These are phyloP conservation scores for Aureobasidium pullulans DNA, from an alignment of 2,329 filamentous ascomycete species.

Conservation along the genomic window DNA sequence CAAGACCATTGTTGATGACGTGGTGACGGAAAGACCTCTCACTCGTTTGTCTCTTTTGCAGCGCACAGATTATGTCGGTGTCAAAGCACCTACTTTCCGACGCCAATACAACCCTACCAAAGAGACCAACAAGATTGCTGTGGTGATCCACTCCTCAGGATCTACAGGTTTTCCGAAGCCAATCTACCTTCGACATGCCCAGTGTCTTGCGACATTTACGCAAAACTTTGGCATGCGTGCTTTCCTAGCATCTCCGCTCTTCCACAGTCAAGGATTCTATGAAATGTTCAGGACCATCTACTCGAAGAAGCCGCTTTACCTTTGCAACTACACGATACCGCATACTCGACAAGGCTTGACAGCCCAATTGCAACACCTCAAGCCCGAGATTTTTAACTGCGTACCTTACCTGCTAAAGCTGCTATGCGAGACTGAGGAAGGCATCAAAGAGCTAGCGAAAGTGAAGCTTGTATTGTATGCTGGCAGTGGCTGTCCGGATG, in stretches of 20 bases:
- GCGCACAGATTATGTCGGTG: constrained; percentile 20
- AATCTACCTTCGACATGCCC: constrained; percentile 50
- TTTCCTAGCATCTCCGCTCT: constrained; percentile 52
- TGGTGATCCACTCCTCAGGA: constrained; percentile 47
- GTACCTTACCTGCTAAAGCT: constrained; percentile 61
- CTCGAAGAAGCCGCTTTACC: constrained; percentile 42
- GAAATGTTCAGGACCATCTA: constrained; percentile 48
- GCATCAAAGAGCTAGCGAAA: constrained; percentile 28
- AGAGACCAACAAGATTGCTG: constrained; percentile 29
- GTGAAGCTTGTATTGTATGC: constrained; percentile 26
- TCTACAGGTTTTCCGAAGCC: constrained; percentile 58
- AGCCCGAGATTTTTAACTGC: constrained; percentile 48
- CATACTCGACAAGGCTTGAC: constrained; percentile 37
- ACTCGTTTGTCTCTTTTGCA: constrained; percentile 26
- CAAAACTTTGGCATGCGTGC: constrained; percentile 40
- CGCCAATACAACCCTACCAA: constrained; percentile 18
- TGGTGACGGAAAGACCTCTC: constrained; percentile 21
- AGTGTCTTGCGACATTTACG: constrained; percentile 43
- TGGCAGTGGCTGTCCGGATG: constrained; percentile 28
- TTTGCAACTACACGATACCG: constrained; percentile 51
- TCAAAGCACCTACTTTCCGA: constrained; percentile 19
- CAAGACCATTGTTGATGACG: constrained; percentile 25
- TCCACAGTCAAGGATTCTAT: constrained; percentile 53
- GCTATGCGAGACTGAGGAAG: constrained; percentile 50
- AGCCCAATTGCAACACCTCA: constrained; percentile 22